Evolutionary conservation across 176 grass and related monocot genomes (phyloP).

Genomic region (Oryza glumipatula): DNA sequence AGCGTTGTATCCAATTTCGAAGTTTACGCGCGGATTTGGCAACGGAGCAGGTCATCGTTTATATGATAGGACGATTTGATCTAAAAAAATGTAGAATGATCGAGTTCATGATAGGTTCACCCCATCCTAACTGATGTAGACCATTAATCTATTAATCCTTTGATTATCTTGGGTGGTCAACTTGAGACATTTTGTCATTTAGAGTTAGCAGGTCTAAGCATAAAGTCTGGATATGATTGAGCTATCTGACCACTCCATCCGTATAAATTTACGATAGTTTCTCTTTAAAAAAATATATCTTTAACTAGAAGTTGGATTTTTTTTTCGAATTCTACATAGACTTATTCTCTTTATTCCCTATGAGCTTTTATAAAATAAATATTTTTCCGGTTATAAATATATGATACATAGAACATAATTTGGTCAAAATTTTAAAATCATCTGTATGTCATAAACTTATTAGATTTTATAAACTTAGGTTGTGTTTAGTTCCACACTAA

Average conservation of each 20-base stretch:
- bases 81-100: background rate
- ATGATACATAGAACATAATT: too few relatives aligned
- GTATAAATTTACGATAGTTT: background rate
- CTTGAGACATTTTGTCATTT: background rate
- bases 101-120: background rate
- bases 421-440: too few relatives aligned
- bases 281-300: too few relatives aligned
- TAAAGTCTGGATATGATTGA: background rate
- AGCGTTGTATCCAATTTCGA: background rate
- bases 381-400: too few relatives aligned
- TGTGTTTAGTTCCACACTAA: too few relatives aligned
- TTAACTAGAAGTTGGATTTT: background rate
- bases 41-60: background rate
- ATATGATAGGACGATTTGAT: background rate
- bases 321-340: background rate
- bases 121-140: background rate
- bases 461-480: too few relatives aligned
- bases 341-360: background rate
- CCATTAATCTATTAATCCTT: background rate
- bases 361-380: too few relatives aligned
- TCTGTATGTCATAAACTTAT: too few relatives aligned
- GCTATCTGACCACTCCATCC: background rate
- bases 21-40: constrained; percentile 21
- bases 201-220: background rate
- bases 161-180: background rate